phyloP scores from a whole-genome alignment of 768 basidiomycete genomes.

The Russula ochroleuca region DNA sequence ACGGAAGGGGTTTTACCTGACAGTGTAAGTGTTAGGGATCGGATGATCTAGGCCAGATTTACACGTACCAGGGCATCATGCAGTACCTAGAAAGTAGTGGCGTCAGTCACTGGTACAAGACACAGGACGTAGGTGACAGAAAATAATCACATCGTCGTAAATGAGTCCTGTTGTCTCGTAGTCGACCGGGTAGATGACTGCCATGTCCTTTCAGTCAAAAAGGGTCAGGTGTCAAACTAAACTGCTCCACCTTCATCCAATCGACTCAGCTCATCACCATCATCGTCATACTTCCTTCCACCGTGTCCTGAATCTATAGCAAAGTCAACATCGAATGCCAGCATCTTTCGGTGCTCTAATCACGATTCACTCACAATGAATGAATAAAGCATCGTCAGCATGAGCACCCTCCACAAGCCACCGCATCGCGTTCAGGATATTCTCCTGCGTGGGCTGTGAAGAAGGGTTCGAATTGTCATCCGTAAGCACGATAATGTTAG shows the following conservation, averaged over 20 bases:
- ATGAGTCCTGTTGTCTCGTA: conserved; percentile 66
- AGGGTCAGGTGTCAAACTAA: background rate
- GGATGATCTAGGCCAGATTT: background rate
- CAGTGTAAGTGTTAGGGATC: background rate
- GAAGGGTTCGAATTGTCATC: conserved; percentile 66
- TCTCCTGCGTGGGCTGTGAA: conserved; percentile 67
- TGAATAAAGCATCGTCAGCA: conserved; percentile 83
- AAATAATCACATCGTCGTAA: conserved; percentile 72
- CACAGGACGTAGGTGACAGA: background rate
- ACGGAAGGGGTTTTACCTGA: conserved; percentile 57
- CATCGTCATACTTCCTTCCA: conserved; percentile 81
- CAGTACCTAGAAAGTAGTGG: conserved; percentile 46
- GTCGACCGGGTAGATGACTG: conserved; percentile 86
- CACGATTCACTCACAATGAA: conserved; percentile 67
- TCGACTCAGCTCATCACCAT: conserved; percentile 78
- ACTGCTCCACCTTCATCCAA: conserved; percentile 60
- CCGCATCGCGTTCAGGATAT: conserved; percentile 83
- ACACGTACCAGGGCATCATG: conserved; percentile 67
- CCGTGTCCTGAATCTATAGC: conserved; percentile 85
- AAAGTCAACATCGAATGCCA: background rate
- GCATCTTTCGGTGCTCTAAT: background rate
- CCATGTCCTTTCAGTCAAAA: background rate
- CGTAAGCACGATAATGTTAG: conserved; percentile 83
- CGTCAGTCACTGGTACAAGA: background rate
- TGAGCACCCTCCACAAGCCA: conserved; percentile 85